Evolutionary conservation across 441 rosid genomes (phyloP).

Genomic region (Daphne laureola): DNA sequence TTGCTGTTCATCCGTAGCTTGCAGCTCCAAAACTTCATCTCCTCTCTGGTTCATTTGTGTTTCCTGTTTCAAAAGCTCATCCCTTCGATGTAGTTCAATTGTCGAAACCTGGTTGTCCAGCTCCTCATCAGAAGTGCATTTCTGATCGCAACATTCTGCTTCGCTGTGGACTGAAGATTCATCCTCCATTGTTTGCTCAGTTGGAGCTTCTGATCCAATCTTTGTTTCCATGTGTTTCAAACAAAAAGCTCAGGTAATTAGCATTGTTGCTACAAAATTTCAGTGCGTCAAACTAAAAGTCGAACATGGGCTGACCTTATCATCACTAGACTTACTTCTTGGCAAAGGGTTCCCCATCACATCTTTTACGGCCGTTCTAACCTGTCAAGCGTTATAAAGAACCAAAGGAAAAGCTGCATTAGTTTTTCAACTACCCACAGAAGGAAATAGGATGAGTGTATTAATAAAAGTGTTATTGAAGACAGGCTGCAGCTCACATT

Average conservation of each 20-base stretch:
- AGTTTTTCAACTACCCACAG: no score
- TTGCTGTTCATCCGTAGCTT: slow-evolving; percentile 22
- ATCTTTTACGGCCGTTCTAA: slow-evolving; percentile 35
- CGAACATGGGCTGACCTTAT: slow-evolving; percentile 18
- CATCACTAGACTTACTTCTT: slow-evolving; percentile 23
- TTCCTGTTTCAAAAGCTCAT: slow-evolving; percentile 16
- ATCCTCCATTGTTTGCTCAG: slow-evolving; percentile 22
- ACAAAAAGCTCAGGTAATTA: background rate
- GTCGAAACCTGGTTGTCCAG: background rate
- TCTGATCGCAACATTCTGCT: slow-evolving; percentile 12
- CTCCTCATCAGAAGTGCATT: slow-evolving; percentile 10
- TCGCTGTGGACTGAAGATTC: slow-evolving; percentile 9
- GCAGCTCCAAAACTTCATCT: slow-evolving; percentile 38
- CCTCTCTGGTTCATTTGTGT: slow-evolving; percentile 25
- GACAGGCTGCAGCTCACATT: slow-evolving; percentile 27
- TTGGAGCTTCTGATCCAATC: background rate
- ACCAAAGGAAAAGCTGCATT: no score
- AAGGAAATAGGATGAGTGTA: background rate
- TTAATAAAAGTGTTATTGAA: background rate
- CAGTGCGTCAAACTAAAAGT: background rate
- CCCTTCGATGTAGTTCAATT: background rate
- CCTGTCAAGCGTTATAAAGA: slow-evolving; percentile 26
- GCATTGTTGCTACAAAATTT: slow-evolving; percentile 3
- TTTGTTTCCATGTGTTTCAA: slow-evolving; percentile 11
- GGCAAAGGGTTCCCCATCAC: slow-evolving; percentile 22